Conservation (phyloP, 2,329 filamentous ascomycete genomes). For the Aspergillus unguis region DNA sequence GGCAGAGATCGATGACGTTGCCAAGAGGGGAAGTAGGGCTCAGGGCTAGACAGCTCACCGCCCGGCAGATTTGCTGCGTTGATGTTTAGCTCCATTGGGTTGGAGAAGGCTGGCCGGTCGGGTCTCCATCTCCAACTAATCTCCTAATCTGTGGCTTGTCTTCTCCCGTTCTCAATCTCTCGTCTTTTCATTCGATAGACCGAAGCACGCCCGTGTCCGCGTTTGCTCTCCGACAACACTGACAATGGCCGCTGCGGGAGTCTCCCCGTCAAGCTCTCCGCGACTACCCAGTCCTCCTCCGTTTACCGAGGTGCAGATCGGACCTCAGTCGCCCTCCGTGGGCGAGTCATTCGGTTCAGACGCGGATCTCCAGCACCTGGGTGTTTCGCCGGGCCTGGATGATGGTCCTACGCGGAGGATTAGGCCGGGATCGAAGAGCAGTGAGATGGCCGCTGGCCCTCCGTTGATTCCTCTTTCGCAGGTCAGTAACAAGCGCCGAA, state of each 20-base stretch:
- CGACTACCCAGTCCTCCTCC: conserved; percentile 93
- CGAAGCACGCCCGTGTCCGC: background rate
- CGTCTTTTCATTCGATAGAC: background rate
- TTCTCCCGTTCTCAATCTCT: background rate
- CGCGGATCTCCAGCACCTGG: conserved; percentile 51
- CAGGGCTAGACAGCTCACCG: conserved; percentile 26
- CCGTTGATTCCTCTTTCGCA: conserved; percentile 81
- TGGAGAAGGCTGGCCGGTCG: conserved; percentile 7
- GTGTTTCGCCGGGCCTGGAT: conserved; percentile 58
- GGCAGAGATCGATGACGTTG: conserved; percentile 20
- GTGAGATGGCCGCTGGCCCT: conserved; percentile 88
- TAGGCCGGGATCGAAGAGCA: conserved; percentile 85
- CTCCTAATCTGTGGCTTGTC: background rate
- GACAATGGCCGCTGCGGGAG: conserved; percentile 45
- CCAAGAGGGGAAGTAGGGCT: conserved; percentile 29
- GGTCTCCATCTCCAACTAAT: conserved; percentile 7
- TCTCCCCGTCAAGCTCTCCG: conserved; percentile 69
- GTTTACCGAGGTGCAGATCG: conserved; percentile 89
- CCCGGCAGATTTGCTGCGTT: conserved; percentile 15
- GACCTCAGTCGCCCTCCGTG: conserved; percentile 69
- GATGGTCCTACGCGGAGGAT: conserved; percentile 78
- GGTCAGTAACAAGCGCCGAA: conserved; percentile 49
- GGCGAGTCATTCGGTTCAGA: conserved; percentile 58
- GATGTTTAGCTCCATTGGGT: conserved; percentile 1
- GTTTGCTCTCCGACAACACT: background rate